Base-by-base conservation (phyloP, 768 basidiomycete species). In the Clathrus columnatus region DNA sequence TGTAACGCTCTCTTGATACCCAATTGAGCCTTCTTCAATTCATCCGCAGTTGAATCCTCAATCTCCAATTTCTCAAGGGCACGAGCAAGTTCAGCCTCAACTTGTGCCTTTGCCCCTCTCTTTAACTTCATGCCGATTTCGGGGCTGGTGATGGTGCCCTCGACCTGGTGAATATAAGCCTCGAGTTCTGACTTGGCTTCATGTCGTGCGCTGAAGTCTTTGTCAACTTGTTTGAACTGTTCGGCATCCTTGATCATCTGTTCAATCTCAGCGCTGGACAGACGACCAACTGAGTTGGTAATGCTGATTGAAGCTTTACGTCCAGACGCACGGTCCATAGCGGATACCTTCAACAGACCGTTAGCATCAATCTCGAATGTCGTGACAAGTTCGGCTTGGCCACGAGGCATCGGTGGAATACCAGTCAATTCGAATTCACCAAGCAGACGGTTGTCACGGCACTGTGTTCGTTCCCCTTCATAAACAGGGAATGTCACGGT, bases 211-310 rank as follows among this genome's bases (percentile, higher is more conserved):
- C 91, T 90, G 82, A 95, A 98, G 70, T 98, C 96, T 78, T 93
- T 96, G 81, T 92, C 89, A 24, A 87, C 91, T 69, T 84, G 82
- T 79, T 93, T 94, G 83, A 82, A 96, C 72, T 93, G 91, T 72
- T 98, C 95, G 52, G 96, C 91, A 68, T 98, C 95, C 80, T 94
- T 93, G 79, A 98, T 96, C 96, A 98, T 98, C 75, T 98, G 94
- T 67, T 97, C 94, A 61, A 99, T 99, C 80, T 99, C 96, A 63
- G 86, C 90, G 51, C 87, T 82, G 48, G 95, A 96, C 63, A 99
- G 83, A 75, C 96, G 94, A 62, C 96, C 96, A 67, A 98, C 96
- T 57, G 94, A 98, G 83, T 97, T 99, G 73, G 92, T 93, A 72
- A 97, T 95, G 73, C 85, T 87, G 90, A 60, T 6, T 63, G 91